Percentiles rank a stretch among this genome's conserved stretches.
Evolutionary conservation across 1,284 basidiomycete genomes (phyloP).

Genomic region (Apiotrichum gracile): DNA sequence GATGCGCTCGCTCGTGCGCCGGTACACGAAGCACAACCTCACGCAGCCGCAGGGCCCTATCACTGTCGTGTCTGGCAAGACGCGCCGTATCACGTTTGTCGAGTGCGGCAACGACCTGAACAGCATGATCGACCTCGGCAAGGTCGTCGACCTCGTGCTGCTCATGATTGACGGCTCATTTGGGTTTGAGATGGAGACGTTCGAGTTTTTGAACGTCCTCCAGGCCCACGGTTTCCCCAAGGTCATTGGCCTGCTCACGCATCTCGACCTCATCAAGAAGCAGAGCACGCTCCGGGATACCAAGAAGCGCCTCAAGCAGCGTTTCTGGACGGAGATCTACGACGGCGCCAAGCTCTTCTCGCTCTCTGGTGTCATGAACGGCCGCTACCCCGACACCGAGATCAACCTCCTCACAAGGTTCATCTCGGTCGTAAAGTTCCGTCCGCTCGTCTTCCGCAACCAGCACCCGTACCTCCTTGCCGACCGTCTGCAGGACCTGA

Average conservation of each 20-base stretch:
- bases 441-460: constrained; percentile 93
- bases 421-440: constrained; percentile 97
- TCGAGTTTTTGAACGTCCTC: constrained; percentile 95
- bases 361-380: constrained; percentile 94
- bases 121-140: constrained; percentile 96
- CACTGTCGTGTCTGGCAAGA: constrained; percentile 90
- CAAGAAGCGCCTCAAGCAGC: constrained; percentile 93
- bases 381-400: constrained; percentile 94
- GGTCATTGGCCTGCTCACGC: constrained; percentile 92
- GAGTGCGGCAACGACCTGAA: constrained; percentile 98
- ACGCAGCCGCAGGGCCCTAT: constrained; percentile 88
- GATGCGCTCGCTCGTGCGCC: constrained; percentile 81
- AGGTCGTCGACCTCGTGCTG: constrained; percentile 91
- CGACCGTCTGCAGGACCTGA: constrained; percentile 93
- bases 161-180: constrained; percentile 98
- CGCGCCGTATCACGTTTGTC: constrained; percentile 84
- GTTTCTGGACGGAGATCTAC: constrained; percentile 99
- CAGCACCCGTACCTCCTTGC: constrained; percentile 90
- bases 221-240: constrained; percentile 98
- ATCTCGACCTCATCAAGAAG: constrained; percentile 96
- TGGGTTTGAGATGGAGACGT: constrained; percentile 99
- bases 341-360: constrained; percentile 98
- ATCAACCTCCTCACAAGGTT: constrained; percentile 94
- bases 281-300: constrained; percentile 77
- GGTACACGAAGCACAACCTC: constrained; percentile 92